A percentile compares a stretch with the other conserved stretches of the same genome.
These are phyloP conservation scores for Senna tora DNA, from an alignment of 306 rosid genomes.

Conservation along the genomic window DNA sequence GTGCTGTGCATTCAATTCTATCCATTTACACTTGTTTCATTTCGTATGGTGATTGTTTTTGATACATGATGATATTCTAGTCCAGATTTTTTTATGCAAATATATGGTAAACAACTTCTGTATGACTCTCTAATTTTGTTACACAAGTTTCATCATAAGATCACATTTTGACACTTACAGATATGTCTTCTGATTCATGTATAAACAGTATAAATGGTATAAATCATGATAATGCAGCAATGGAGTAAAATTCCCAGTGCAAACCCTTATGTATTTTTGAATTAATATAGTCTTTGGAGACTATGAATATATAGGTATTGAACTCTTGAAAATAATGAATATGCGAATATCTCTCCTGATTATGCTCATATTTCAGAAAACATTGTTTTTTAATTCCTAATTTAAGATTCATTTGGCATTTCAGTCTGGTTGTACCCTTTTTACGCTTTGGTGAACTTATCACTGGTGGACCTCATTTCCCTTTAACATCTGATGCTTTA, in stretches of 20 bases:
- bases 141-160: conserved; percentile 20
- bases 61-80: conserved; percentile 29
- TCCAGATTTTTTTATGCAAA: conserved; percentile 13
- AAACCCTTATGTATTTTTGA: background rate
- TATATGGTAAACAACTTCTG: conserved; percentile 24
- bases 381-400: conserved; percentile 6
- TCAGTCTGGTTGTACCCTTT: conserved; percentile 86
- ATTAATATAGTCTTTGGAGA: background rate
- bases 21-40: conserved; percentile 14
- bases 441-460: conserved; percentile 86
- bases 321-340: conserved; percentile 21
- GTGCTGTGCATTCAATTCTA: conserved; percentile 44
- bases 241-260: background rate
- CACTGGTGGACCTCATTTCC: conserved; percentile 79
- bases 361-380: conserved; percentile 15
- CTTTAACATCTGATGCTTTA: conserved; percentile 82
- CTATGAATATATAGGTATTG: background rate
- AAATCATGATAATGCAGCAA: background rate
- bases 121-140: conserved; percentile 17
- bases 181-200: background rate
- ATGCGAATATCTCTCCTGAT: background rate
- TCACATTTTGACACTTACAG: background rate
- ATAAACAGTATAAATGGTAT: background rate
- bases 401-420: conserved; percentile 29
- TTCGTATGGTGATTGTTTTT: conserved; percentile 10